Evolutionary conservation across 306 rosid species (phyloP).

Genomic region (Rosa chinensis): DNA sequence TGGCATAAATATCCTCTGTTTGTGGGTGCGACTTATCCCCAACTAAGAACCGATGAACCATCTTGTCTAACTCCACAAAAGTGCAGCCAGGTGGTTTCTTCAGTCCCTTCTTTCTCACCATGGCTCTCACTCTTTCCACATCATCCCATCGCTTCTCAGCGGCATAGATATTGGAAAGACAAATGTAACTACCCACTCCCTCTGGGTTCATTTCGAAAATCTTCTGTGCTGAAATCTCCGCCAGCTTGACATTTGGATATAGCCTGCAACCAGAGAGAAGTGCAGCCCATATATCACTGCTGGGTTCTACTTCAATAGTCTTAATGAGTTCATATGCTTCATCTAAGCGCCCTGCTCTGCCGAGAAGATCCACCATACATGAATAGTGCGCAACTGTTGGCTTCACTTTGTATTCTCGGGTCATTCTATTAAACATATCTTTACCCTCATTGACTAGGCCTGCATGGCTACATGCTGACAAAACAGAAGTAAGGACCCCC

Average conservation of each 20-base stretch:
- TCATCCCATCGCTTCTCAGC: constrained; percentile 58
- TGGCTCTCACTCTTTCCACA: constrained; percentile 52
- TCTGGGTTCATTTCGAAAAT: constrained; percentile 52
- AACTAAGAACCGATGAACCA: constrained; percentile 56
- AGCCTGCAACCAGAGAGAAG: constrained; percentile 62
- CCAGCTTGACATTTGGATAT: constrained; percentile 49
- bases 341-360: constrained; percentile 54
- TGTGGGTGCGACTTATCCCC: constrained; percentile 54
- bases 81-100: constrained; percentile 57
- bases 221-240: constrained; percentile 51
- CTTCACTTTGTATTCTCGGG: constrained; percentile 41
- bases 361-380: constrained; percentile 61
- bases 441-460: constrained; percentile 60
- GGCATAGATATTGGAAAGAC: constrained; percentile 68
- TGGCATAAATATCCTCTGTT: constrained; percentile 41
- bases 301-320: constrained; percentile 44
- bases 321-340: constrained; percentile 55
- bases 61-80: constrained; percentile 53
- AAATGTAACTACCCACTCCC: constrained; percentile 53
- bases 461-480: constrained; percentile 69
- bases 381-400: constrained; percentile 49
- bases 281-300: constrained; percentile 51
- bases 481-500: constrained; percentile 55
- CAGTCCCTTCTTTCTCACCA: constrained; percentile 40
- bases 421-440: constrained; percentile 44